These are phyloP conservation scores for Syzygium aromaticum DNA, from an alignment of 345 rosid genomes.

Conservation along the genomic window DNA sequence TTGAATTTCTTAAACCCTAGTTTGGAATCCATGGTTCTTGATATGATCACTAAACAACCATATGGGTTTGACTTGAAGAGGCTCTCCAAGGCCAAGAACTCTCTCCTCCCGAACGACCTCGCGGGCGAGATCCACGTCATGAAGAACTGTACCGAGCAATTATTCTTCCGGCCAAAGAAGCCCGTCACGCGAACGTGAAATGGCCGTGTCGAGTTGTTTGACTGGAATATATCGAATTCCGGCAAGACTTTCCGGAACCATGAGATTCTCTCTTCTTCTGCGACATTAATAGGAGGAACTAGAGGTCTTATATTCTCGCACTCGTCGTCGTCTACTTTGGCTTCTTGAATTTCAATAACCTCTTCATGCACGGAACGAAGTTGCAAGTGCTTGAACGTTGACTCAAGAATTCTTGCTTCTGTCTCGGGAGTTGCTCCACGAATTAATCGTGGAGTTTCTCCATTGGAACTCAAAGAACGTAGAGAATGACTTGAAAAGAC, in stretches of 20 bases:
- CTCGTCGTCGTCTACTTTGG: neutral
- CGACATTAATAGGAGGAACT: constrained; percentile 31
- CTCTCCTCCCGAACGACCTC: constrained; percentile 37
- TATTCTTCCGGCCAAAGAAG: constrained; percentile 23
- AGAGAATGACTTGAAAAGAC: neutral
- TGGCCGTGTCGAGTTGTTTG: constrained; percentile 21
- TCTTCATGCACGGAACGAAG: constrained; percentile 21
- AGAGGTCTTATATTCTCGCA: constrained; percentile 11
- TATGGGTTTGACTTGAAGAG: constrained; percentile 53
- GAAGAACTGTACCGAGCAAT: constrained; percentile 52
- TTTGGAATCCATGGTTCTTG: constrained; percentile 49
- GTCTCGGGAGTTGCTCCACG: neutral
- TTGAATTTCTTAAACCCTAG: constrained; percentile 36
- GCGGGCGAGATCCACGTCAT: constrained; percentile 80
- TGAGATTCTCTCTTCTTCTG: constrained; percentile 33
- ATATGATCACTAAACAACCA: constrained; percentile 60
- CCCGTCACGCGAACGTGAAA: constrained; percentile 43
- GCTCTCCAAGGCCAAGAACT: constrained; percentile 47
- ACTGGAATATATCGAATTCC: constrained; percentile 38
- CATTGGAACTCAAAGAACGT: neutral
- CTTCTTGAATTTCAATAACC: neutral
- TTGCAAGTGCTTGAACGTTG: constrained; percentile 10
- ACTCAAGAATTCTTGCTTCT: neutral
- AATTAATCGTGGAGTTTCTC: neutral
- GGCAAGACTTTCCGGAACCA: constrained; percentile 36